Conservation (phyloP, 2,329 filamentous ascomycete species). For the Diplocarpon mali region DNA sequence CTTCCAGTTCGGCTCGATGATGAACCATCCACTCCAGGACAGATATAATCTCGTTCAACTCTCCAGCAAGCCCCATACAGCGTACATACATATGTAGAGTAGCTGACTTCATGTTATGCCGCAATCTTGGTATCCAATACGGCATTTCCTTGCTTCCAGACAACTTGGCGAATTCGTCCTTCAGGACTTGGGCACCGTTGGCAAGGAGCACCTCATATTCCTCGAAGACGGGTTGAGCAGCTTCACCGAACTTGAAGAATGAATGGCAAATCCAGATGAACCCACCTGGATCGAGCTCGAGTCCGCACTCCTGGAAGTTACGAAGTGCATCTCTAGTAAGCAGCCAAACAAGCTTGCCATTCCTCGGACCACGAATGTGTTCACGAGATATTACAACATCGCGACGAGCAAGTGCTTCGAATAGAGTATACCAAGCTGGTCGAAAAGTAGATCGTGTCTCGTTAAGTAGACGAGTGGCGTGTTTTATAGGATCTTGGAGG, state of each 20-base stretch:
- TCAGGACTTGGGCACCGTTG: constrained; percentile 24
- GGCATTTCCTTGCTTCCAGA: constrained; percentile 7
- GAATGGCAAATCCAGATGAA: constrained; percentile 22
- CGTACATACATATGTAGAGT: constrained; percentile 51
- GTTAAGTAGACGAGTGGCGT: constrained; percentile 16
- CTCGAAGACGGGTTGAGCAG: constrained; percentile 6
- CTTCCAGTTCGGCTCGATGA: constrained; percentile 31
- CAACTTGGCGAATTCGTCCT: constrained; percentile 24
- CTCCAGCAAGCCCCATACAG: constrained; percentile 48
- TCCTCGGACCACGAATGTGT: constrained; percentile 12
- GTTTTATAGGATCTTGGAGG: constrained; percentile 11
- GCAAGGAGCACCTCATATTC: neutral
- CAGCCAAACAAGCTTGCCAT: constrained; percentile 22
- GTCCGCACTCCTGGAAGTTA: constrained; percentile 20
- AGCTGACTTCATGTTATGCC: constrained; percentile 34
- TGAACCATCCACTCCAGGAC: constrained; percentile 48
- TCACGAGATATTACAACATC: constrained; percentile 14
- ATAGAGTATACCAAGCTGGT: constrained; percentile 34
- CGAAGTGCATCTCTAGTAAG: constrained; percentile 13
- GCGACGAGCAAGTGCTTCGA: constrained; percentile 30
- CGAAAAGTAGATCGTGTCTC: constrained; percentile 15
- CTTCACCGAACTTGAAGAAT: constrained; percentile 20
- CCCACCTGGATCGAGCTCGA: constrained; percentile 23
- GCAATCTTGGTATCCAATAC: constrained; percentile 25
- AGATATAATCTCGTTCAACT: constrained; percentile 45